Conservation (phyloP, 192 early-diverging fungal genomes). For the Backusella luteola region DNA sequence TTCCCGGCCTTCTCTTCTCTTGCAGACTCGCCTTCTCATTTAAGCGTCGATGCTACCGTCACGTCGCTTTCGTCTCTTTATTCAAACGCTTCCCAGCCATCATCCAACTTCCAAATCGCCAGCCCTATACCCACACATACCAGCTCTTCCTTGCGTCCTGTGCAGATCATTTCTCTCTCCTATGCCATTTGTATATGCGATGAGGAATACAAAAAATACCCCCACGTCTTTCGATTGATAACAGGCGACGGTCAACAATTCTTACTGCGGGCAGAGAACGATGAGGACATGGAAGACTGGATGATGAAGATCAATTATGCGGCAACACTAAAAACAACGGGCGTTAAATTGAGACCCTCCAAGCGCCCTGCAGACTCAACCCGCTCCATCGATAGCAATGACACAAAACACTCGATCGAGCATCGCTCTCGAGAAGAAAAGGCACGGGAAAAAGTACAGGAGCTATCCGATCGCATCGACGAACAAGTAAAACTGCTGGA, state of each 20-base stretch:
- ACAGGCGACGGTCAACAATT: constrained; percentile 71
- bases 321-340: constrained; percentile 66
- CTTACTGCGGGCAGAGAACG: constrained; percentile 64
- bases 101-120: background rate
- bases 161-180: constrained; percentile 56
- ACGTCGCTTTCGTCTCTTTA: constrained; percentile 10
- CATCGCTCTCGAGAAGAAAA: constrained; percentile 21
- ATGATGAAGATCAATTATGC: constrained; percentile 81
- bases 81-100: background rate
- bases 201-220: constrained; percentile 69
- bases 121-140: constrained; percentile 10
- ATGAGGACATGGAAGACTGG: constrained; percentile 77
- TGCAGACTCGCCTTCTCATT: constrained; percentile 9
- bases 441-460: background rate
- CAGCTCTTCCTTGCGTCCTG: constrained; percentile 14
- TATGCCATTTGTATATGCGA: constrained; percentile 71
- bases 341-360: constrained; percentile 35
- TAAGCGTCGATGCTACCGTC: constrained; percentile 7
- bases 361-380: background rate
- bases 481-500: constrained; percentile 49
- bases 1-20: constrained; percentile 1
- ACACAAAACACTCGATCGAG: background rate
- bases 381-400: background rate
- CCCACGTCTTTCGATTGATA: constrained; percentile 75
- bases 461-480: constrained; percentile 39